Base-by-base conservation (phyloP, 805 yeast genomes). In the Nakazawaea molendinolei region DNA sequence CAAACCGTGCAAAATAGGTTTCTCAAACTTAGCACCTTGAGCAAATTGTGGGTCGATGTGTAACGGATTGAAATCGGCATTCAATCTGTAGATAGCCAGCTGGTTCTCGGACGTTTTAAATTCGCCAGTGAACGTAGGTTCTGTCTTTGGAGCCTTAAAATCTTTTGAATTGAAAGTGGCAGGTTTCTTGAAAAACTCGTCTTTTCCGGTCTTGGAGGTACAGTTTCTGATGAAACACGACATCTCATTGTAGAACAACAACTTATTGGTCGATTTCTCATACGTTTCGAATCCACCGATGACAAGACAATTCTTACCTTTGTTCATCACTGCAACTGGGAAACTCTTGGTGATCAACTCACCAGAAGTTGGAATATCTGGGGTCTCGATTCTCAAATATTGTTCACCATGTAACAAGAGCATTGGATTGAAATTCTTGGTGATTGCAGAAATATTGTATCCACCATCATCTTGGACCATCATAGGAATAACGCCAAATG, bases 1-100 rank as follows among this genome's bases (percentile, higher is more conserved):
- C 60, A 90, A 71, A 28, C 98, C 98, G 62, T 90, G 98, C 46
- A 90, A 71, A 48, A 90, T 90, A 33, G 98, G 98, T 38, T 66
- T 63, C 33, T 76, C 77, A 58, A 90, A 90, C 43, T 81, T 82
- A 32, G 90, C 97, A 39, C 84, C 84, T 44, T 79, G 74, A 12
- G 97, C 97, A 61, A 89, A 82, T 21, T 58, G 67, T 14, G 97
- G 97, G 63, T 90, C 97, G 55, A 90, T 80, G 65, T 89, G 98
- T 49, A 90, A 71, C 42, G 98, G 98, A 60, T 90, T 90, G 59
- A 79, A 79, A 66, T 90, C 98, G 37, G 96, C 97, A 43, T 90
- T 80, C 43, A 90, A 67, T 57, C 98, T 76, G 66, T 90, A 90
- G 38, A 89, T 61, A 4, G 95, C 86, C 31, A 97, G 97, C 58